Evolutionary conservation across 1,284 basidiomycete genomes (phyloP), one percentile per base, ranked within the genome.

Genomic region (Ganoderma lingzhi): DNA sequence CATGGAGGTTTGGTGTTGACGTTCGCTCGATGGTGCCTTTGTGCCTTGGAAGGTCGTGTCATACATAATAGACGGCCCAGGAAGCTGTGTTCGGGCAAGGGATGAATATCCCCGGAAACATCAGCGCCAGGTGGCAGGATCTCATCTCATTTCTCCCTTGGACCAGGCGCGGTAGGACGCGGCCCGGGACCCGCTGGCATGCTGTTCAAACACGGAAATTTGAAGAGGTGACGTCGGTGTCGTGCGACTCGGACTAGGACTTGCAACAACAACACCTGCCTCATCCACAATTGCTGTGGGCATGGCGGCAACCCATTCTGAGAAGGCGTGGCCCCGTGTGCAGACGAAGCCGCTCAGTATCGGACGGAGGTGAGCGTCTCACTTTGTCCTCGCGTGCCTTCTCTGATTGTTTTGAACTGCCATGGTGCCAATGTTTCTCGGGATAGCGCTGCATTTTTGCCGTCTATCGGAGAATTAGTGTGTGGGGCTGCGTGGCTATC

Each of bases 131-230:
- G 39, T 41, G 39, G 28, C n/a, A 17, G 59, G n/a, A 61, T 44
- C 59, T 61, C 39, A 42, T 30, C 59, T 61, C 56, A 37, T 9
- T 3, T 45, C 45, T 35, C 28, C n/a, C 23, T 23, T 23, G 23
- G 23, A 23, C 23, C 35, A 59, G 23, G 39, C 59, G 39, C 59
- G 37, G 59, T 0, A 30, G 2, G 23, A 41, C 59, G 28, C 59
- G 59, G 59, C 39, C 59, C 37, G 56, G n/a, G 23, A 4, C 48
- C 45, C 45, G 32, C 6, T 17, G 9, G 17, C 30, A 41, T 42
- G 35, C 59, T 61, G 59, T 61, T 61, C 39, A 61, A 61, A 61
- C 59, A 61, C 39, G 23, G 23, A 61, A 42, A 28, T 42, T 39
- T 59, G 59, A 28, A 41, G 23, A 42, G 59, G 23, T 42, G 59